Base-by-base conservation (phyloP, 352 stramenopile species). In the Peronospora destructor region DNA sequence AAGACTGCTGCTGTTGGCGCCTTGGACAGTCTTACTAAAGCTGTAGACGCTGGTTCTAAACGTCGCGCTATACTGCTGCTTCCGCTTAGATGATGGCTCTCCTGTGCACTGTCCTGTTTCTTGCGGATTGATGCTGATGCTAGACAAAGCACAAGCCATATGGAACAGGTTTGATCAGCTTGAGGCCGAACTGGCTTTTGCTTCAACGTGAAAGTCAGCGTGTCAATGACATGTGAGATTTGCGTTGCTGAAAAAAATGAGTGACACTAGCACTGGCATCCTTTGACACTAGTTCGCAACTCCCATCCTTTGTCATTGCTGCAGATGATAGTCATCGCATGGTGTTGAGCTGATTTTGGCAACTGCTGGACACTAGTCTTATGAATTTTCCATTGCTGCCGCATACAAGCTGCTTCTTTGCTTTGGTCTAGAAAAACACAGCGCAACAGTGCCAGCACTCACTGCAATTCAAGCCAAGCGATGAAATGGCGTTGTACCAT, bases 51-150 rank as follows among this genome's bases (percentile, higher is more conserved):
- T 43, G 35, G 28, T 8, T 12, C 4, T 23, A 2, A 16, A 25
- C 10, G 25, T 48, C 23, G 19, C 41, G 30, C 43, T 28, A 39
- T 33, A 13, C 17, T 42, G 53, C 43, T 60, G 33, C 35, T 47
- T 19, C 43, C 56, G 33, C 35, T 47, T 19, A 35, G 40, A 53
- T 37, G 37, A 52, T 55, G 53, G 48, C 49, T 53, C 44, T 53
- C 34, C 39, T 53, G 53, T 37, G 35, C 36, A 25, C 55, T 64
- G 59, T 30, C 54, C 59, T 59, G 49, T 63, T 39, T 64, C 59
- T 68, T 61, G 37, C 35, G 19, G 44, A 55, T 53, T 67, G 54
- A 39, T 26, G 30, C 30, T 6, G 7, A 16, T 26, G 35, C 21
- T 37, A n/a, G 32, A 41, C 32, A 44, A 55, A 49, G 38, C 40